Evolutionary conservation across 2,329 filamentous ascomycete genomes (phyloP).

Genomic region (Phialophora chinensis): DNA sequence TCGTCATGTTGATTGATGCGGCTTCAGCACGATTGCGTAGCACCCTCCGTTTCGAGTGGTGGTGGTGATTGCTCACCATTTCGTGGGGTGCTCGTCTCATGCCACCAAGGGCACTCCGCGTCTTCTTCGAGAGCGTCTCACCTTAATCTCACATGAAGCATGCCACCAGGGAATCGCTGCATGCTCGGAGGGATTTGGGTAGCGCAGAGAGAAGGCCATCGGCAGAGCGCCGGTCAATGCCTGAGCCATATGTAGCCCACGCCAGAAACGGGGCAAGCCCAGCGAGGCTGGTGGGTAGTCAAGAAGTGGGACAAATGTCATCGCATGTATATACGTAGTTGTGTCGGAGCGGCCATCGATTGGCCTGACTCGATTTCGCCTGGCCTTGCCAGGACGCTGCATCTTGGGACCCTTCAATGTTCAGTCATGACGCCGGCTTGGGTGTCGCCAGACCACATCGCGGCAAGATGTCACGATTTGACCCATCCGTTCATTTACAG

Average conservation of each 20-base stretch:
- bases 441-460: neutral
- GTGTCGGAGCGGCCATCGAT: constrained; percentile 7
- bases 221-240: constrained; percentile 29
- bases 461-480: too few relatives aligned
- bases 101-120: neutral
- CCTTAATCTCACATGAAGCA: constrained; percentile 18
- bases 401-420: neutral
- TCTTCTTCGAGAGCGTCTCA: constrained; percentile 1
- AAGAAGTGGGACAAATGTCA: constrained; percentile 20
- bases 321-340: neutral
- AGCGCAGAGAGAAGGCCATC: constrained; percentile 15
- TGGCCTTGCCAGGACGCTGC: neutral
- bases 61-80: neutral
- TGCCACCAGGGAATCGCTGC: constrained; percentile 7
- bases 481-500: neutral
- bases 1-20: neutral
- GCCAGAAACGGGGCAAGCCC: constrained; percentile 19
- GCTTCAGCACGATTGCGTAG: constrained; percentile 1
- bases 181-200: constrained; percentile 2
- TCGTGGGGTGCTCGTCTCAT: neutral
- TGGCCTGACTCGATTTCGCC: constrained; percentile 11
- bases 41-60: neutral
- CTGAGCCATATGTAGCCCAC: constrained; percentile 16
- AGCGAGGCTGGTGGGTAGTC: constrained; percentile 19
- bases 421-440: neutral